Base-by-base conservation (phyloP, 2,329 filamentous ascomycete genomes). In the Tympanopsis confertula region DNA sequence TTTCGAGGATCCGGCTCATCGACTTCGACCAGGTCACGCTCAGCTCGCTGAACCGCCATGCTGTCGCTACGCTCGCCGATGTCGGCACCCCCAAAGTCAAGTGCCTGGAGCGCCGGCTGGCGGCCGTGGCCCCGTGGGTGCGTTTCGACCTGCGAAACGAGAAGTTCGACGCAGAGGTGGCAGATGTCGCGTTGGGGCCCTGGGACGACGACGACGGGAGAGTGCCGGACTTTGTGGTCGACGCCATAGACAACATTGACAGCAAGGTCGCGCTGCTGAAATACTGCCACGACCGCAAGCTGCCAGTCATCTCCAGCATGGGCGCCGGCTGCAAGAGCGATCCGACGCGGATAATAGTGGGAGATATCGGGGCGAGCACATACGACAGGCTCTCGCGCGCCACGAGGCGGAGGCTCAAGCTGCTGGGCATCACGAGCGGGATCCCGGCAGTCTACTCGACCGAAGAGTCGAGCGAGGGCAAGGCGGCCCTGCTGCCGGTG, bases 21-120 rank as follows among this genome's bases (percentile, higher is more conserved):
- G 91, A 98, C 58, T 98, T 98, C 55, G 91, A 98, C 56, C 91
- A 98, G 68, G 89, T 96, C 24, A 94, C 88, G 0, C 68, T 98
- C 33, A 94, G 86, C 45, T 94, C 87, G 3, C 65, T 98, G 39
- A 98, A 98, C 58, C 71, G 91, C 13, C 91, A 98, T 59, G 87
- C 91, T 5, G 82, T 98, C 1, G 91, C 91, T 4, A 96, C 89
- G 0, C 68, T 96, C 5, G 85, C 86, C 13, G 91, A 98, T 51
- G 91, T 98, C 2, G 91, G 91, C 19, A 86, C 82, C 10, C 78
- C 88, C 5, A 98, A 98, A 61, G 91, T 98, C 1, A 74, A 82
- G 40, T 91, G 86, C 49, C 74, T 98, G 38, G 72, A 80, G 50
- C 77, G 79, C 41, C 69, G 89, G 22, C 63, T 98, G 44, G 76